Conservation (phyloP, 179 eudicot species). For the Gypsophila paniculata region DNA sequence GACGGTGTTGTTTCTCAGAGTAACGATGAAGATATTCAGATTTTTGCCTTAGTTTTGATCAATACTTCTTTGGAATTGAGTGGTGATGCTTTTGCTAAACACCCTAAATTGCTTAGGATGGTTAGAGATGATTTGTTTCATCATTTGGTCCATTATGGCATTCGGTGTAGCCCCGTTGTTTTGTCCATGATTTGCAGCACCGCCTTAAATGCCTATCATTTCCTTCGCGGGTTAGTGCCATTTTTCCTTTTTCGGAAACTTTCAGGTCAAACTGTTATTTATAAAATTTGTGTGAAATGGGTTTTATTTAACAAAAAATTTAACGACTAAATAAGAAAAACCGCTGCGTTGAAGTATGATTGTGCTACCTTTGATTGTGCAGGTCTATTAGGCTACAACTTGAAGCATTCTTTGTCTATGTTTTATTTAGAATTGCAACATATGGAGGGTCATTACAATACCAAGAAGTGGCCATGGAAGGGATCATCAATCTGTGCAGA, state of each 20-base stretch:
- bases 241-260: neutral
- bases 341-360: neutral
- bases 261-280: neutral
- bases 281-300: neutral
- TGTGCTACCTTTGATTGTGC: neutral
- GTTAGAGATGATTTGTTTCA: conserved; percentile 80
- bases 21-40: conserved; percentile 77
- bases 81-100: conserved; percentile 72
- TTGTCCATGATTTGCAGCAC: conserved; percentile 94
- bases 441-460: conserved; percentile 43
- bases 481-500: conserved; percentile 69
- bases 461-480: conserved; percentile 89
- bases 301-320: neutral
- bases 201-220: conserved; percentile 64
- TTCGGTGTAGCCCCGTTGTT: conserved; percentile 59
- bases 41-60: conserved; percentile 64
- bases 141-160: conserved; percentile 79
- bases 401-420: conserved; percentile 81
- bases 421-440: conserved; percentile 47
- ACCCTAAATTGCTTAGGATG: conserved; percentile 81
- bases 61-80: conserved; percentile 74
- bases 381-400: conserved; percentile 79
- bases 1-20: conserved; percentile 48
- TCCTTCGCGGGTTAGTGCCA: conserved; percentile 59
- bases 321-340: neutral